Evolutionary conservation across 805 yeast species (phyloP), one percentile per base, ranked within the genome.

Genomic region (Pichia cabralensis): DNA sequence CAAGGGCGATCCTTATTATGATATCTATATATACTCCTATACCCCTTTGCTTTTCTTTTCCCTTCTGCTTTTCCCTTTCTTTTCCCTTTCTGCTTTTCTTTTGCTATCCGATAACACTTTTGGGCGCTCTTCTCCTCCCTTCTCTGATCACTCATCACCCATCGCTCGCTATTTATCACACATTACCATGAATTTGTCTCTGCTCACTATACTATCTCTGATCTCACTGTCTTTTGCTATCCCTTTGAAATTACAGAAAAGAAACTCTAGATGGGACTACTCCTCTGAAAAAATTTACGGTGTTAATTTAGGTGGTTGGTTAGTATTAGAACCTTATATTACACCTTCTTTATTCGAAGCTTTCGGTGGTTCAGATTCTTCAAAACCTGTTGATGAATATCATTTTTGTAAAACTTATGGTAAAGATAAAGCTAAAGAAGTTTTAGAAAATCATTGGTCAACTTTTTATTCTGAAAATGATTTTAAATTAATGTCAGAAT

Each of bases 281-380:
- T 8, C 25, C 1, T 35, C 25, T 18, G 47, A 54, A 6, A 50
- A 49, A 24, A 14, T 56, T 6, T 44, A 69, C 27, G 95, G 95
- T 47, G 85, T 85, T 32, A 80, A 80, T 50, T 59, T 85, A 22
- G 96, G 96, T 42, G 94, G 95, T 30, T 85, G 95, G 95, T 67
- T 85, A 33, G 85, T 85, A 2, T 60, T 85, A 28, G 96, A 85
- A 58, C 85, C 95, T 2, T 84, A 68, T 57, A 85, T 85, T 51
- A 80, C 85, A 1, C 95, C 95, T 5, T 72, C 86, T 1, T 55
- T 80, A 30, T 84, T 86, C 50, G 60, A 64, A 36, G 69, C 67
- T 30, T 69, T 65, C 27, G 64, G 71, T 16, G 57, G 58, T 33
- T 49, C 45, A 10, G 59, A 56, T 28, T 57, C 54, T 11, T 55